Evolutionary conservation across 164 flowering plant species (phyloP).

Genomic region (Malania oleifera): DNA sequence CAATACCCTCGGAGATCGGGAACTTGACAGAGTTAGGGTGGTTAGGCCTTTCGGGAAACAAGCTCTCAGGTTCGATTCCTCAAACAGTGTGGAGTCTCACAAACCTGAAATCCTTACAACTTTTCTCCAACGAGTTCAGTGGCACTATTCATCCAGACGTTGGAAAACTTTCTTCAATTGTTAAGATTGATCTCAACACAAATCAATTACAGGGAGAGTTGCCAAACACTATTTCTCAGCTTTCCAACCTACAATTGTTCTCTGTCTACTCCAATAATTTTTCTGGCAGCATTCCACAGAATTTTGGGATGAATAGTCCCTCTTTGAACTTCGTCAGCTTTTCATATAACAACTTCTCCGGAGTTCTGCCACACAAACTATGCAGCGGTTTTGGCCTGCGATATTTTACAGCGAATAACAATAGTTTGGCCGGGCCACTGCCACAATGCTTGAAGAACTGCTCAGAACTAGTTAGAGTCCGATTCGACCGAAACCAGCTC

Average conservation of each 20-base stretch:
- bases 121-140: constrained; percentile 35
- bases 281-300: constrained; percentile 32
- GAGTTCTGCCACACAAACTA: constrained; percentile 22
- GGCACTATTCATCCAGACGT: constrained; percentile 41
- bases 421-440: constrained; percentile 20
- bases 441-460: constrained; percentile 30
- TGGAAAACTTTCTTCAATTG: constrained; percentile 22
- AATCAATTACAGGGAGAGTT: constrained; percentile 31
- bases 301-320: constrained; percentile 30
- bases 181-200: constrained; percentile 23
- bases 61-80: constrained; percentile 40
- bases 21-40: constrained; percentile 5
- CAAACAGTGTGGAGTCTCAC: constrained; percentile 37
- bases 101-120: constrained; percentile 28
- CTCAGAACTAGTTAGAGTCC: constrained; percentile 17
- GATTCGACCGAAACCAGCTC: constrained; percentile 26
- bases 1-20: constrained; percentile 12
- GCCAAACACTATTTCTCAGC: constrained; percentile 29
- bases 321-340: constrained; percentile 16
- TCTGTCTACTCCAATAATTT: constrained; percentile 33
- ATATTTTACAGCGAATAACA: constrained; percentile 11
- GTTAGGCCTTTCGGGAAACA: constrained; percentile 26
- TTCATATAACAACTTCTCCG: constrained; percentile 23
- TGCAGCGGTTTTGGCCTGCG: constrained; percentile 20
- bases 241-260: constrained; percentile 13